Evolutionary conservation across 768 basidiomycete species (phyloP).

Genomic region (Termitomyces sp.): DNA sequence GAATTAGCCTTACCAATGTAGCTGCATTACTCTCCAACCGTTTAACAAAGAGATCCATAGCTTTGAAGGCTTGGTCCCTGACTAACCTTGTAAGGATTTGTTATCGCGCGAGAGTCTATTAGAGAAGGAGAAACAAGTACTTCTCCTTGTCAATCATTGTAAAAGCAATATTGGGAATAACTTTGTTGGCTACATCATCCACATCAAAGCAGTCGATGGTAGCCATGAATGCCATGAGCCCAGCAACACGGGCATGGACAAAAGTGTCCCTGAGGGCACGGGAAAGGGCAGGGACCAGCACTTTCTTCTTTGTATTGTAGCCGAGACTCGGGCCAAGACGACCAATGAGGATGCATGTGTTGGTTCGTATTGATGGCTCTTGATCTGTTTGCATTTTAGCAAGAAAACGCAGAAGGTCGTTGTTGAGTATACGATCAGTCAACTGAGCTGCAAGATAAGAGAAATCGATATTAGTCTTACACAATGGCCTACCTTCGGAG

Average conservation of each 20-base stretch:
- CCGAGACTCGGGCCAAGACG: conserved; percentile 82
- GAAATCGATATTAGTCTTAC: not conserved
- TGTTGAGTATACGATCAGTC: conserved; percentile 88
- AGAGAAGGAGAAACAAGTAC: conserved; percentile 30
- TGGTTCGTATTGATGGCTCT: conserved; percentile 94
- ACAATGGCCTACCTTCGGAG: conserved; percentile 59
- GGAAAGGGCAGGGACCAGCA: conserved; percentile 93
- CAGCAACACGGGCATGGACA: conserved; percentile 90
- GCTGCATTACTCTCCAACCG: conserved; percentile 73
- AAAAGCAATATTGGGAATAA: conserved; percentile 79
- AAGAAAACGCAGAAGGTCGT: conserved; percentile 88
- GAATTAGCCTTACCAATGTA: conserved; percentile 56
- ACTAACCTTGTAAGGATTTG: conserved; percentile 55
- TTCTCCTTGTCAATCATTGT: conserved; percentile 90
- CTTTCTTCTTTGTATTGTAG: conserved; percentile 88
- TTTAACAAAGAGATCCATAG: conserved; percentile 82
- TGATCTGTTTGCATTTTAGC: conserved; percentile 90
- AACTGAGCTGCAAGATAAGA: conserved; percentile 44
- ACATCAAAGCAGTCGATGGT: conserved; percentile 84
- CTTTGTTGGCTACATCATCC: conserved; percentile 85
- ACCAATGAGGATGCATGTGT: conserved; percentile 94
- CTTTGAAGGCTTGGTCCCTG: conserved; percentile 94
- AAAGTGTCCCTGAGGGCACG: conserved; percentile 87
- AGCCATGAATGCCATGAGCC: conserved; percentile 93
- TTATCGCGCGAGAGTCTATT: not conserved